Evolutionary conservation across 306 rosid species (phyloP).

Genomic region (Vachellia collinsii): DNA sequence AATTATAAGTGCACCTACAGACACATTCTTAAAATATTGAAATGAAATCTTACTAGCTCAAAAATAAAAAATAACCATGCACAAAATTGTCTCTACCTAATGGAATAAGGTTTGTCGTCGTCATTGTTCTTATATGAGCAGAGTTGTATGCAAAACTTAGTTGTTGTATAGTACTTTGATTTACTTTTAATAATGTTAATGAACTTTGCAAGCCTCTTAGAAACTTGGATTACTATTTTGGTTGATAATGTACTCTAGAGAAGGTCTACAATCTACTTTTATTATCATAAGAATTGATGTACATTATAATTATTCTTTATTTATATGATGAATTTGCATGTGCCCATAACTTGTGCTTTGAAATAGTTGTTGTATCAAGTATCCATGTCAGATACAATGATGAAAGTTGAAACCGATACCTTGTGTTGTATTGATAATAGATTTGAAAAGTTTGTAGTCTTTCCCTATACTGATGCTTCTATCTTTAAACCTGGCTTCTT

Average conservation of each 20-base stretch:
- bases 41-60: background rate
- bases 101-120: no score
- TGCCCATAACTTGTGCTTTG: background rate
- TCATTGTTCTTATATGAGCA: no score
- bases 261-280: background rate
- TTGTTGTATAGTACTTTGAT: background rate
- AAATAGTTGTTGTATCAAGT: background rate
- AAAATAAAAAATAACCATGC: background rate
- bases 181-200: background rate
- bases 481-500: conserved; percentile 38
- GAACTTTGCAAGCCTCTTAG: background rate
- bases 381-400: background rate
- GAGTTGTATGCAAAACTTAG: background rate
- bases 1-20: background rate
- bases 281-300: background rate
- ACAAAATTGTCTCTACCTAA: no score
- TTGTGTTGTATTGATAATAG: conserved; percentile 3
- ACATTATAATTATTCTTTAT: background rate
- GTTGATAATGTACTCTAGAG: background rate
- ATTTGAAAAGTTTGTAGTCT: background rate
- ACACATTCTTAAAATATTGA: background rate
- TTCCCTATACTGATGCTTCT: conserved; percentile 25
- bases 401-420: background rate
- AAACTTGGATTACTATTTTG: background rate
- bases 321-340: background rate